Percentiles rank a stretch among this genome's conserved stretches.
These are phyloP conservation scores for Suillus discolor DNA, from an alignment of 768 basidiomycete species.

Conservation along the genomic window DNA sequence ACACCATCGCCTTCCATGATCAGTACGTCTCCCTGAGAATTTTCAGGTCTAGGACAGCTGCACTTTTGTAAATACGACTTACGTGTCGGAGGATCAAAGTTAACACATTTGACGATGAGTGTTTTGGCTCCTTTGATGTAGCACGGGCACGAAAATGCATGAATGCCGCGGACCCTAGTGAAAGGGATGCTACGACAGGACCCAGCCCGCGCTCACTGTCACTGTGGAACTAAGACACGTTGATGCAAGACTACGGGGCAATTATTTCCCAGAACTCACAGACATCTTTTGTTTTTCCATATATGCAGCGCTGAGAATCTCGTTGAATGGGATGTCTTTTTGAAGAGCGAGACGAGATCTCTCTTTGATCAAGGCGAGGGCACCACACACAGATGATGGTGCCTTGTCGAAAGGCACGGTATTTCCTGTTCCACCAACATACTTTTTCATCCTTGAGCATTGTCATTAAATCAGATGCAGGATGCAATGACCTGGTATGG, in stretches of 20 bases:
- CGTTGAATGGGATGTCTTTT: conserved; percentile 57
- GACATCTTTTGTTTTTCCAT: conserved; percentile 88
- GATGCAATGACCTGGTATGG: conserved; percentile 63
- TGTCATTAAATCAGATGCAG: conserved; percentile 12
- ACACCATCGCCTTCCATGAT: conserved; percentile 75
- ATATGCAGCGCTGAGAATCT: conserved; percentile 80
- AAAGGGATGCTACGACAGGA: conserved; percentile 72
- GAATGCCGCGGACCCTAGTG: conserved; percentile 72
- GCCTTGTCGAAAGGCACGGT: conserved; percentile 67
- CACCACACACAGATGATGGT: conserved; percentile 57
- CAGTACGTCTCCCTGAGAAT: conserved; percentile 67
- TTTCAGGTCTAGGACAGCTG: conserved; percentile 11
- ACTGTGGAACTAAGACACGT: conserved; percentile 65
- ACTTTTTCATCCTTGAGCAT: conserved; percentile 41
- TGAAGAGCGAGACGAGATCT: conserved; percentile 53
- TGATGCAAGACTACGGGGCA: conserved; percentile 10
- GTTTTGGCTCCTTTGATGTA: conserved; percentile 35
- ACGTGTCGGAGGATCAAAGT: conserved; percentile 71
- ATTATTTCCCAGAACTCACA: conserved; percentile 42
- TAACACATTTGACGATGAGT: conserved; percentile 39
- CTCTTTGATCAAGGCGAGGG: conserved; percentile 58
- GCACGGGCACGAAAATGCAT: conserved; percentile 74
- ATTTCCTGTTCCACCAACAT: conserved; percentile 75
- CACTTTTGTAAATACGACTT: conserved; percentile 18
- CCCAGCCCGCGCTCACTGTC: conserved; percentile 77